phyloP scores from a whole-genome alignment of 176 grass and related monocot species.

The Raddia distichophylla region DNA sequence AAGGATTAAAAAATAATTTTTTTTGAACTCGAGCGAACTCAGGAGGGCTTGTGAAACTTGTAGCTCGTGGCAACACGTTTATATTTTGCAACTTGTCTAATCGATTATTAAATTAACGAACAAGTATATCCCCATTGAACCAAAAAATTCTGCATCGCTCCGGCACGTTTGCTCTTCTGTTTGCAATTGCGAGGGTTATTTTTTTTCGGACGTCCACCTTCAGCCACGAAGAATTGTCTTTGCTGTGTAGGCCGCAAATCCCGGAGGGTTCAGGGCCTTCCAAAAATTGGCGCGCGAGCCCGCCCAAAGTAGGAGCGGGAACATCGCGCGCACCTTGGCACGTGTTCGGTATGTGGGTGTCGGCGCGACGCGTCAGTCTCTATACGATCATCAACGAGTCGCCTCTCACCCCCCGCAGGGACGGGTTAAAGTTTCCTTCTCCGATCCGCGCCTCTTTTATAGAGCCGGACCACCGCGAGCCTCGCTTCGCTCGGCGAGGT shows the following conservation, averaged over 20 bases:
- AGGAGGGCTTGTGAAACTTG: too few species aligned
- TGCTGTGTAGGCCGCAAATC: constrained; percentile 48
- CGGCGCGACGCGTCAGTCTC: constrained; percentile 66
- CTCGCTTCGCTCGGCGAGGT: background rate
- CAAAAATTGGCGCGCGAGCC: constrained; percentile 65
- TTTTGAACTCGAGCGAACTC: too few species aligned
- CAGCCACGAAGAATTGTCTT: background rate
- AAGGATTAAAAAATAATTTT: too few species aligned
- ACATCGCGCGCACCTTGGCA: constrained; percentile 48
- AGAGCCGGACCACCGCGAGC: background rate
- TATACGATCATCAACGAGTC: constrained; percentile 69
- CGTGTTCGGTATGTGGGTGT: constrained; percentile 56
- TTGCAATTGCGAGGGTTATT: too few species aligned
- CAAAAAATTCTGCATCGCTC: too few species aligned
- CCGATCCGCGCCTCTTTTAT: rapidly evolving
- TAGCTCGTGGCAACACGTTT: too few species aligned
- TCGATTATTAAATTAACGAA: too few species aligned
- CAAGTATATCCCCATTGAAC: too few species aligned
- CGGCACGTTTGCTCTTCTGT: too few species aligned
- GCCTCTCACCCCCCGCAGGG: constrained; percentile 67
- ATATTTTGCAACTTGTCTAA: too few species aligned
- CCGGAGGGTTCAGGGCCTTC: constrained; percentile 43
- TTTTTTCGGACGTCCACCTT: too few species aligned
- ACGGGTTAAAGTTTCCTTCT: rapidly evolving
- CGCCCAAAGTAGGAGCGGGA: constrained; percentile 58